Percentiles rank a stretch among this genome's conserved stretches.
Evolutionary conservation across 345 rosid species (phyloP).

Genomic region (Tarenaya hassleriana): DNA sequence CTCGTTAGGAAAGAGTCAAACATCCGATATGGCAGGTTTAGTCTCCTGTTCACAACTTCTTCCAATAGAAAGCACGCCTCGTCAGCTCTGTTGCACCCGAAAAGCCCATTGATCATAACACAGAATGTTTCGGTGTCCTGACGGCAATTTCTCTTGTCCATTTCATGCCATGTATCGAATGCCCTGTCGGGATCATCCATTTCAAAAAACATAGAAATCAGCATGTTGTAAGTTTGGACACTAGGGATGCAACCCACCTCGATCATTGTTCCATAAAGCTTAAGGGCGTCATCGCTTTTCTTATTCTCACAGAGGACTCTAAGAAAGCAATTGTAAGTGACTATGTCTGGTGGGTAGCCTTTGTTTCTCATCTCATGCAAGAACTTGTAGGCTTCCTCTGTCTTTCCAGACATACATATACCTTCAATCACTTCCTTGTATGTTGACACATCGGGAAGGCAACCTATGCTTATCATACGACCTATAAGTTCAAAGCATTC

Average conservation of each 20-base stretch:
- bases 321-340: conserved; percentile 82
- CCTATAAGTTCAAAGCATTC: conserved; percentile 63
- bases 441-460: conserved; percentile 90
- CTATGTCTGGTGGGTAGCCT: conserved; percentile 87
- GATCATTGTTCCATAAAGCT: conserved; percentile 58
- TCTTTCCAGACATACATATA: conserved; percentile 64
- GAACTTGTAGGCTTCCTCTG: conserved; percentile 71
- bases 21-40: conserved; percentile 62
- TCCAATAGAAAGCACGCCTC: conserved; percentile 70
- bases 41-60: conserved; percentile 54
- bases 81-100: conserved; percentile 49
- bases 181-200: conserved; percentile 71
- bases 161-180: conserved; percentile 70
- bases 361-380: conserved; percentile 74
- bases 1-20: conserved; percentile 77
- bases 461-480: conserved; percentile 69
- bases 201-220: conserved; percentile 66
- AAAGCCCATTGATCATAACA: conserved; percentile 86
- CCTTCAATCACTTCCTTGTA: conserved; percentile 78
- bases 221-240: conserved; percentile 80
- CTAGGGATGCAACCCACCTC: conserved; percentile 69
- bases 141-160: conserved; percentile 55
- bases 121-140: conserved; percentile 67
- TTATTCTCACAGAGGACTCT: conserved; percentile 68
- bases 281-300: conserved; percentile 62